Conservation (phyloP, 2,329 filamentous ascomycete species). For the Cladosporium sp. region DNA sequence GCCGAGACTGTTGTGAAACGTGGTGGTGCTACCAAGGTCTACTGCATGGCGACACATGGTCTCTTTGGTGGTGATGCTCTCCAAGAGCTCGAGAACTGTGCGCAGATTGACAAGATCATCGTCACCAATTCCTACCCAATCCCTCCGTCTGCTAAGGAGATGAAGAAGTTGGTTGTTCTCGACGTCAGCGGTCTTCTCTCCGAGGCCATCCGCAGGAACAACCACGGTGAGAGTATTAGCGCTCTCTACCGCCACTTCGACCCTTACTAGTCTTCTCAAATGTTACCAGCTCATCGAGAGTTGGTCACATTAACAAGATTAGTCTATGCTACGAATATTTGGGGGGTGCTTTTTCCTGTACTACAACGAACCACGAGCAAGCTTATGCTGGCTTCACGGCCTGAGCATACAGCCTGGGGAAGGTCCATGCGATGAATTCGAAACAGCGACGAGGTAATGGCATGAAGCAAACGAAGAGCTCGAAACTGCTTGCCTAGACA, state of each 20-base stretch:
- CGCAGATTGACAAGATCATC: slow-evolving; percentile 90
- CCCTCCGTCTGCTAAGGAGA: slow-evolving; percentile 68
- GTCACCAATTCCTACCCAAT: slow-evolving; percentile 98
- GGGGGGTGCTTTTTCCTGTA: not conserved
- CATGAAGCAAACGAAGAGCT: slow-evolving; percentile 18
- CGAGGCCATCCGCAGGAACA: slow-evolving; percentile 92
- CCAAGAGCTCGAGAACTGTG: slow-evolving; percentile 85
- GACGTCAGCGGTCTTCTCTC: slow-evolving; percentile 85
- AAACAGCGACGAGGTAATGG: slow-evolving; percentile 17
- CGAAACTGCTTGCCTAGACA: slow-evolving; percentile 17
- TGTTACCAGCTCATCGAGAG: not conserved
- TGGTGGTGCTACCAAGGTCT: slow-evolving; percentile 88
- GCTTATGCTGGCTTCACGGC: not conserved
- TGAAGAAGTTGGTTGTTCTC: slow-evolving; percentile 83
- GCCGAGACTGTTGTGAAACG: slow-evolving; percentile 95
- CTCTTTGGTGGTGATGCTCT: slow-evolving; percentile 89
- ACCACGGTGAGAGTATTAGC: slow-evolving; percentile 84
- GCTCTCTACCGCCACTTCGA: slow-evolving; percentile 51
- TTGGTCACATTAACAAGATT: not conserved
- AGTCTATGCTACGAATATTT: not conserved
- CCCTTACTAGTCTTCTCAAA: slow-evolving; percentile 23
- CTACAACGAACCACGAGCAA: not conserved
- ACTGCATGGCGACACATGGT: slow-evolving; percentile 96
- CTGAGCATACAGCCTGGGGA: not conserved
- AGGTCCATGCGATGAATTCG: not conserved